These are phyloP conservation scores for Colletotrichum eremochloae DNA, from an alignment of 2,329 filamentous ascomycete species.

Conservation along the genomic window DNA sequence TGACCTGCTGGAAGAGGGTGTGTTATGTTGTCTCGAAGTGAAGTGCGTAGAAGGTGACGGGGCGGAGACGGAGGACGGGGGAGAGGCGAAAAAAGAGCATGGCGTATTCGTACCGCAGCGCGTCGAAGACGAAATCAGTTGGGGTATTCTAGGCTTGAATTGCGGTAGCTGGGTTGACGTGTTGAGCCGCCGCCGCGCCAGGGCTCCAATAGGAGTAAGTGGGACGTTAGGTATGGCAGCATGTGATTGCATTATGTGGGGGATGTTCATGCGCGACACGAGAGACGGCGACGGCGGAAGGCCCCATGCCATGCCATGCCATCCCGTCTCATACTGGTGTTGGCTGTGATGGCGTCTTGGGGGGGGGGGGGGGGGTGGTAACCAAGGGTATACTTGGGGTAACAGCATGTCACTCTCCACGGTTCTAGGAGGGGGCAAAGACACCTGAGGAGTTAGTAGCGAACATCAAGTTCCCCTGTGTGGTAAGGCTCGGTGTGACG, in stretches of 20 bases:
- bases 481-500: slow-evolving; percentile 2
- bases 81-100: slow-evolving; percentile 4
- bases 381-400: not conserved
- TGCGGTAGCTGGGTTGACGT: slow-evolving; percentile 31
- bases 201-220: slow-evolving; percentile 38
- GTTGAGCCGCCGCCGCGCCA: slow-evolving; percentile 41
- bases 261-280: slow-evolving; percentile 38
- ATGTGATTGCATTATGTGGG: slow-evolving; percentile 41
- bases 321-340: slow-evolving; percentile 1
- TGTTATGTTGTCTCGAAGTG: not conserved
- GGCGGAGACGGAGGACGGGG: not conserved
- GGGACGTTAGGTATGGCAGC: slow-evolving; percentile 37
- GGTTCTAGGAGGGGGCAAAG: not conserved
- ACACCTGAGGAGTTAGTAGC: not conserved
- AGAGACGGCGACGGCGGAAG: not conserved
- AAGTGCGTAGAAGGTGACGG: not conserved
- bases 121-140: slow-evolving; percentile 16
- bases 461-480: slow-evolving; percentile 1
- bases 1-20: not conserved
- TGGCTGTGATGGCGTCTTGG: not conserved
- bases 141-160: slow-evolving; percentile 17
- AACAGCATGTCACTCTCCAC: not conserved
- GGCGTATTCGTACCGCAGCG: slow-evolving; percentile 1
- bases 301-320: slow-evolving; percentile 5
- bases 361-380: not conserved